Evolutionary conservation across 495 filamentous ascomycete genomes (phyloP), one percentile per base, ranked within the genome.

Genomic region (Penicillium lagena): DNA sequence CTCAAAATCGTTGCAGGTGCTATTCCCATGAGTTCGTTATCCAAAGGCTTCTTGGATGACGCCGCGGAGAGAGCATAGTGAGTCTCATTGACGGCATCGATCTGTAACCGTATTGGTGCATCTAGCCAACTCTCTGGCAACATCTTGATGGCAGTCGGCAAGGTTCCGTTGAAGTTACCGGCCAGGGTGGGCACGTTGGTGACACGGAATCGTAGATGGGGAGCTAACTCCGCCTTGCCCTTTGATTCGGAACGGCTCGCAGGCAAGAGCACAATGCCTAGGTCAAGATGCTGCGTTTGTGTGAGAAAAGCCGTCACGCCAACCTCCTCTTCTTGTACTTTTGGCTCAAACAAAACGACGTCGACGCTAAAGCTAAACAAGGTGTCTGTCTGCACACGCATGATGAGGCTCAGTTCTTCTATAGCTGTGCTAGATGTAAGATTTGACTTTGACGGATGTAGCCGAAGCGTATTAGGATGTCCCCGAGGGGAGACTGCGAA

Each of bases 231-330:
- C 15, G 15, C 15, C 15, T 17, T 17, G 15, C 15, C 15, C 1
- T 17, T 17, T 17, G 15, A 17, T 4, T 4, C 15, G 4, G 15
- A 17, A 17, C 15, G 1, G 1, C 15, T 17, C 15, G 15, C 15
- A 17, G 15, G 15, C 31, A 33, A 14, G 12, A 42, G 32, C 8
- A 54, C 51, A 13, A 61, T 48, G 9, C 51, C 43, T 2, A 61
- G 35, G 29, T 61, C 50, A 14, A 58, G 37, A 37, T 58, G 49
- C n/a, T 61, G 49, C 7, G 36, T 39, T 35, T 58, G 54, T 1
- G 47, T 51, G 5, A 61, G 31, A 40, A 61, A 58, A 8, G 49
- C 33, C 7, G 46, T 55, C 0, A 61, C 46, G 2, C 55, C 58
- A 7, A 40, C 48, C 14, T 61, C 58, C n/a, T 51, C 42, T 7